Evolutionary conservation across 306 rosid genomes (phyloP).

Genomic region (Acacia confusa): DNA sequence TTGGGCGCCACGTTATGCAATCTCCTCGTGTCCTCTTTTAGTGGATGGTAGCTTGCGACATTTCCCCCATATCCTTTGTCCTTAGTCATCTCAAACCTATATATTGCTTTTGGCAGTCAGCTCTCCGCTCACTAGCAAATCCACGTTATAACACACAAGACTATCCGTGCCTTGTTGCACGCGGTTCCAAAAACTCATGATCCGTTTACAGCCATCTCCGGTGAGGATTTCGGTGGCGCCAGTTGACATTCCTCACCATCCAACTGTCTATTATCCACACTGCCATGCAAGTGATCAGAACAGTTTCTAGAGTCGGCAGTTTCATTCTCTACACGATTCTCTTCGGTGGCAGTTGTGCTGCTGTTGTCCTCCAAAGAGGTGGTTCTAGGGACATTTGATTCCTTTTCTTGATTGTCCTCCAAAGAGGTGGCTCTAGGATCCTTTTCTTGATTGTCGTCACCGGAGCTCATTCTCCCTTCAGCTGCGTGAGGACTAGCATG

Average conservation of each 20-base stretch:
- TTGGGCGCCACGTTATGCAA: neutral
- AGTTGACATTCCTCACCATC: constrained; percentile 66
- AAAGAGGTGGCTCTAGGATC: constrained; percentile 43
- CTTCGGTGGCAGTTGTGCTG: constrained; percentile 36
- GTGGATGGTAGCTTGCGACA: constrained; percentile 47
- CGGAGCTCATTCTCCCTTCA: constrained; percentile 46
- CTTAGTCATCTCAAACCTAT: constrained; percentile 24
- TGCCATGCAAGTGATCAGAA: constrained; percentile 49
- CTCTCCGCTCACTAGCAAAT: constrained; percentile 54
- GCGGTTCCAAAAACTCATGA: constrained; percentile 42
- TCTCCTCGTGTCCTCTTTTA: constrained; percentile 20
- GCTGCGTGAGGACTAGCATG: constrained; percentile 32
- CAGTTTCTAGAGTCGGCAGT: constrained; percentile 46
- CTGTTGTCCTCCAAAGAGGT: constrained; percentile 45
- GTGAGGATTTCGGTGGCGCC: constrained; percentile 82
- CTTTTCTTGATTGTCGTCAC: constrained; percentile 45
- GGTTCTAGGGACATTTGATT: constrained; percentile 40
- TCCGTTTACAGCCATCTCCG: constrained; percentile 89
- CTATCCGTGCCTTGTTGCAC: constrained; percentile 25
- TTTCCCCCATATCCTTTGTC: constrained; percentile 35
- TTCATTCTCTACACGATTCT: constrained; percentile 57
- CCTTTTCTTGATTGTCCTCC: constrained; percentile 44
- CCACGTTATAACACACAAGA: constrained; percentile 36
- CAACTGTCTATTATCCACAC: constrained; percentile 60
- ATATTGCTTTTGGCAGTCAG: constrained; percentile 25